A percentile compares a stretch with the other conserved stretches of the same genome.
Evolutionary conservation across 2,329 filamentous ascomycete species (phyloP).

Genomic region (Dryadomyces quercivorus): DNA sequence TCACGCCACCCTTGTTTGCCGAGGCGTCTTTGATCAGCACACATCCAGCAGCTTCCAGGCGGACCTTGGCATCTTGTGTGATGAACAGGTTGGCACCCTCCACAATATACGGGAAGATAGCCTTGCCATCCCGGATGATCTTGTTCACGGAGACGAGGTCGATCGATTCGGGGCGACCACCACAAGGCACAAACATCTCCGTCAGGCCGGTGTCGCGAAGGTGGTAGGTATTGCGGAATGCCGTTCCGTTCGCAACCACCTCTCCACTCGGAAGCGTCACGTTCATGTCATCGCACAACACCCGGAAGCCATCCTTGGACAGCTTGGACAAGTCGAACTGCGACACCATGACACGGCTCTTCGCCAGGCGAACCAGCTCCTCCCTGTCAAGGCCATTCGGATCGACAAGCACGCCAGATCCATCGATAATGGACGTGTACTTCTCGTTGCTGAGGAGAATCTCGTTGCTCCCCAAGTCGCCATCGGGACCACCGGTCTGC

Average conservation of each 20-base stretch:
- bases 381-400: constrained; percentile 76
- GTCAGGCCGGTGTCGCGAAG: constrained; percentile 65
- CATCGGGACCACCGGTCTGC: constrained; percentile 94
- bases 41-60: constrained; percentile 88
- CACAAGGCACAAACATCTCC: constrained; percentile 90
- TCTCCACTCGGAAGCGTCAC: constrained; percentile 81
- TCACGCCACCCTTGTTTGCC: constrained; percentile 97
- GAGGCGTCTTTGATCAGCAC: constrained; percentile 96
- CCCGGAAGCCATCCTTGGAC: constrained; percentile 76
- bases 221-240: constrained; percentile 97
- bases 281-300: constrained; percentile 84
- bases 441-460: constrained; percentile 93
- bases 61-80: constrained; percentile 93
- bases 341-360: constrained; percentile 77
- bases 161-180: constrained; percentile 91
- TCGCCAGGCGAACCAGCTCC: constrained; percentile 76
- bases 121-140: constrained; percentile 83
- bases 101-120: constrained; percentile 82
- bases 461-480: constrained; percentile 94
- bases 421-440: constrained; percentile 92
- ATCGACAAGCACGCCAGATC: constrained; percentile 87
- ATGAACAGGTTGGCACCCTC: constrained; percentile 96
- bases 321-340: constrained; percentile 79
- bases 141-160: constrained; percentile 78
- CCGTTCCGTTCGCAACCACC: constrained; percentile 76